Evolutionary conservation across 1,139 yeast species (phyloP).

Genomic region (Kazachstania sp.): DNA sequence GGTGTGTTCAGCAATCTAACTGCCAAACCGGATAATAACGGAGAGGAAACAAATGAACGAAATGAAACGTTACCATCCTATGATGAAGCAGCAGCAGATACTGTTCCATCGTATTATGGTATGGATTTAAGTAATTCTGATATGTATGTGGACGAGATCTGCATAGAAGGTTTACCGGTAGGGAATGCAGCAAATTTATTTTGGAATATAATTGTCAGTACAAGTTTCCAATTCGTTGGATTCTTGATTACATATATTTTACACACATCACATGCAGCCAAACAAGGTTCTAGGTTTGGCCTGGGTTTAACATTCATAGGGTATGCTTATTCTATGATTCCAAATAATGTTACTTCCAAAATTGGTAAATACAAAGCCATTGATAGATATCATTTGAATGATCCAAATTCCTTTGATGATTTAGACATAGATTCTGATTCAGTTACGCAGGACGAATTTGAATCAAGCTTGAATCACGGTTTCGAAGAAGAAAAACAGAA

Average conservation of each 20-base stretch:
- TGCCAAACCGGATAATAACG: constrained; percentile 61
- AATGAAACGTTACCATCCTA: constrained; percentile 81
- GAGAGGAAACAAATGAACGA: constrained; percentile 16
- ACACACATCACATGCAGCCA: constrained; percentile 96
- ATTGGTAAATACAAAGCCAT: constrained; percentile 31
- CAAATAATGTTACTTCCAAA: constrained; percentile 36
- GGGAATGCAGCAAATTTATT: constrained; percentile 80
- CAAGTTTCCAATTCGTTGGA: constrained; percentile 90
- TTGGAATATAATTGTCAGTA: constrained; percentile 84
- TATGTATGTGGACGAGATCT: constrained; percentile 71
- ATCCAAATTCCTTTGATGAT: constrained; percentile 51
- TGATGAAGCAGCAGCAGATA: constrained; percentile 91
- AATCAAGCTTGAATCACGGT: constrained; percentile 36
- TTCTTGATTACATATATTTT: constrained; percentile 81
- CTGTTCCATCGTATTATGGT: constrained; percentile 97
- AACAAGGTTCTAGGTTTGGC: constrained; percentile 92
- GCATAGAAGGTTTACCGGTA: constrained; percentile 94
- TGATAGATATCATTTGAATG: constrained; percentile 38
- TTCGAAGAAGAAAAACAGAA: constrained; percentile 35
- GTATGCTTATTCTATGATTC: constrained; percentile 66
- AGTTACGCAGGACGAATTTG: constrained; percentile 38
- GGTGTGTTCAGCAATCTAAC: constrained; percentile 89
- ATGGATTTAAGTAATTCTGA: constrained; percentile 63
- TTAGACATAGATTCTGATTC: constrained; percentile 25
- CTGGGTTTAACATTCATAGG: constrained; percentile 77